Evolutionary conservation across 2,329 filamentous ascomycete genomes (phyloP).

Genomic region (Xylaria sp.): DNA sequence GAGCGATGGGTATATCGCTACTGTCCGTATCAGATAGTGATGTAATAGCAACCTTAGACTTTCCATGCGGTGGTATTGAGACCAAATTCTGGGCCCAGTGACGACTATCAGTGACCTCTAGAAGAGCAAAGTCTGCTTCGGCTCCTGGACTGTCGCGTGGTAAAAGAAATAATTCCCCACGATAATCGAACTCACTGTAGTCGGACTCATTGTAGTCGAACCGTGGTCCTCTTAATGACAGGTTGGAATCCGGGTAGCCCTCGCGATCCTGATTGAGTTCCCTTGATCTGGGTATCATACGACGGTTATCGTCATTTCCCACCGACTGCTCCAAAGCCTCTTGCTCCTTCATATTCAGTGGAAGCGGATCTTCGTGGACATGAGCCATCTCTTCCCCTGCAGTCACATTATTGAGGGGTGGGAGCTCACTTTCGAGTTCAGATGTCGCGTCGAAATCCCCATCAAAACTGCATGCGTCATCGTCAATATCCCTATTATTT

Average conservation of each 20-base stretch:
- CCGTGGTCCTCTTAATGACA: neutral
- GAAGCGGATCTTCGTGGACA: neutral
- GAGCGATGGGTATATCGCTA: neutral
- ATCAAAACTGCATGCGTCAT: constrained; percentile 15
- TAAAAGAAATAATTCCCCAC: constrained; percentile 7
- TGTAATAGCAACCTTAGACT: neutral
- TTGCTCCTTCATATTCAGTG: neutral
- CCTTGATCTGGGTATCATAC: neutral
- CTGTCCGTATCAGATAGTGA: neutral
- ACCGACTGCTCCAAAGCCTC: neutral
- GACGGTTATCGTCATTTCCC: neutral
- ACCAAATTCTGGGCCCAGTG: constrained; percentile 1
- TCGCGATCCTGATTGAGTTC: neutral
- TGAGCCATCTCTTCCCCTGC: neutral
- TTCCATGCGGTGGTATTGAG: neutral
- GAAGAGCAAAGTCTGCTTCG: constrained; percentile 15
- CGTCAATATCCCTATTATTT: neutral
- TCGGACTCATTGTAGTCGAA: neutral
- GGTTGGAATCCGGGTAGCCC: neutral
- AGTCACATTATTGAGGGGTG: neutral
- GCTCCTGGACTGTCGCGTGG: constrained; percentile 4
- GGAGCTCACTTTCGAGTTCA: neutral
- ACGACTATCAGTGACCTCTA: constrained; percentile 3
- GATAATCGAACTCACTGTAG: too few relatives aligned
- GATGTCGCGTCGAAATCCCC: neutral